Percentiles rank a stretch among this genome's conserved stretches.
phyloP scores from a whole-genome alignment of 192 early-diverging fungal species.

The Coemansia sp. region DNA sequence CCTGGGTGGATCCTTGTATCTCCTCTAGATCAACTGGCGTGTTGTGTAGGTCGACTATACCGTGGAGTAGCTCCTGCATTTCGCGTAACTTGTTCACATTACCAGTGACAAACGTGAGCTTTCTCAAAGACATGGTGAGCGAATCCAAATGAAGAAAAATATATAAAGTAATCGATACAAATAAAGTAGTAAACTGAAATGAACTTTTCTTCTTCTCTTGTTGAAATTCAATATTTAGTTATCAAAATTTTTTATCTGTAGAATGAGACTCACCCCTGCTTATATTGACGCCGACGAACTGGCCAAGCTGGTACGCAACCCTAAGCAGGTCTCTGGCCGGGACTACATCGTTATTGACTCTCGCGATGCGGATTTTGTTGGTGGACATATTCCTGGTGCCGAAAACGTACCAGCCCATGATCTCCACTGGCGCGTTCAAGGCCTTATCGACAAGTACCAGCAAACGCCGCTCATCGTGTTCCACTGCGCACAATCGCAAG shows the following conservation, averaged over 20 bases:
- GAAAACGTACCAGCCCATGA: constrained; percentile 74
- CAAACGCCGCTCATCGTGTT: constrained; percentile 73
- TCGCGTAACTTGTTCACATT: constrained; percentile 96
- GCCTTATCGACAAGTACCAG: constrained; percentile 58
- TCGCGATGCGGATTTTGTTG: constrained; percentile 61
- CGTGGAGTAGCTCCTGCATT: constrained; percentile 78
- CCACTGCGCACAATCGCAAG: constrained; percentile 88
- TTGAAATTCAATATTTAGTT: not conserved
- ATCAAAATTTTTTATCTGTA: not conserved
- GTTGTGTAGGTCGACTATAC: constrained; percentile 66
- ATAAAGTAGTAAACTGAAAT: not conserved
- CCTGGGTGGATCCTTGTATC: constrained; percentile 81
- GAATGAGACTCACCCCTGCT: not conserved
- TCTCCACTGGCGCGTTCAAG: constrained; percentile 55
- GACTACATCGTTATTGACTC: constrained; percentile 83
- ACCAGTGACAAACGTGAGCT: constrained; percentile 87
- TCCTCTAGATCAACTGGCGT: constrained; percentile 86
- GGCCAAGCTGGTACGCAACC: constrained; percentile 61
- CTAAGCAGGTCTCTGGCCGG: constrained; percentile 57
- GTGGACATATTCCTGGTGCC: constrained; percentile 80
- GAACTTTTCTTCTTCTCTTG: not conserved
- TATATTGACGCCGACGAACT: constrained; percentile 53
- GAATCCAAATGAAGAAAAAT: not conserved
- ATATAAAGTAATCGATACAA: not conserved
- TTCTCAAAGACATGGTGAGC: constrained; percentile 38